Conservation (phyloP, 345 rosid genomes). For the Pugionium dolabratum region DNA sequence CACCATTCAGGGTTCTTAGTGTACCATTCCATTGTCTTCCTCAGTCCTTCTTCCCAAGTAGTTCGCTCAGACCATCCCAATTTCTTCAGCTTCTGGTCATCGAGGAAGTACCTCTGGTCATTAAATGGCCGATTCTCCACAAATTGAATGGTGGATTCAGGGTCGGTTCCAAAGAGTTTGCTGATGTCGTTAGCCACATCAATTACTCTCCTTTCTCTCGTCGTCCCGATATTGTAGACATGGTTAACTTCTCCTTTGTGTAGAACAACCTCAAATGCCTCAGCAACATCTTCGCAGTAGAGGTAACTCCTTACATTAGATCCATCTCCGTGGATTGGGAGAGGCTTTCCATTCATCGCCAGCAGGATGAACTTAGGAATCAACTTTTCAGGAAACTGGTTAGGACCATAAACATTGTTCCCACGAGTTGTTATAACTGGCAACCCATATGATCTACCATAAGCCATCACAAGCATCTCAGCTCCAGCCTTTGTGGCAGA, state of each 20-base stretch:
- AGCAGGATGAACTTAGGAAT: slow-evolving; percentile 82
- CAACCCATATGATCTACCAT: slow-evolving; percentile 80
- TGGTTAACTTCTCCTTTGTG: slow-evolving; percentile 94
- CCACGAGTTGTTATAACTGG: slow-evolving; percentile 93
- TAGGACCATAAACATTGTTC: slow-evolving; percentile 88
- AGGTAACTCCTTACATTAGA: slow-evolving; percentile 80
- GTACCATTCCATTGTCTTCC: slow-evolving; percentile 81
- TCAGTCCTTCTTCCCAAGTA: slow-evolving; percentile 81
- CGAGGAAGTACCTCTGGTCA: slow-evolving; percentile 94
- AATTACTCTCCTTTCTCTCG: slow-evolving; percentile 83
- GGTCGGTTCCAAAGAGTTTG: slow-evolving; percentile 66
- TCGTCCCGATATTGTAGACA: slow-evolving; percentile 84
- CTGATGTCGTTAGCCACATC: slow-evolving; percentile 82
- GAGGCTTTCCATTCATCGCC: slow-evolving; percentile 64
- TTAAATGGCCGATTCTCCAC: slow-evolving; percentile 89
- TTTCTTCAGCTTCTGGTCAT: slow-evolving; percentile 77
- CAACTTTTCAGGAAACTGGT: slow-evolving; percentile 85
- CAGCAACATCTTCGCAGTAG: slow-evolving; percentile 94
- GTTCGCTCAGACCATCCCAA: slow-evolving; percentile 86
- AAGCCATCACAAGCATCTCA: slow-evolving; percentile 96
- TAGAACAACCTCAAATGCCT: slow-evolving; percentile 83
- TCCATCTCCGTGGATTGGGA: slow-evolving; percentile 89
- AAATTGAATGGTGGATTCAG: slow-evolving; percentile 64
- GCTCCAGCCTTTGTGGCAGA: slow-evolving; percentile 92
- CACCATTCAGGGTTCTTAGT: slow-evolving; percentile 88